Base-by-base conservation (phyloP, 2,329 filamentous ascomycete genomes). In the Diaporthe sp. region DNA sequence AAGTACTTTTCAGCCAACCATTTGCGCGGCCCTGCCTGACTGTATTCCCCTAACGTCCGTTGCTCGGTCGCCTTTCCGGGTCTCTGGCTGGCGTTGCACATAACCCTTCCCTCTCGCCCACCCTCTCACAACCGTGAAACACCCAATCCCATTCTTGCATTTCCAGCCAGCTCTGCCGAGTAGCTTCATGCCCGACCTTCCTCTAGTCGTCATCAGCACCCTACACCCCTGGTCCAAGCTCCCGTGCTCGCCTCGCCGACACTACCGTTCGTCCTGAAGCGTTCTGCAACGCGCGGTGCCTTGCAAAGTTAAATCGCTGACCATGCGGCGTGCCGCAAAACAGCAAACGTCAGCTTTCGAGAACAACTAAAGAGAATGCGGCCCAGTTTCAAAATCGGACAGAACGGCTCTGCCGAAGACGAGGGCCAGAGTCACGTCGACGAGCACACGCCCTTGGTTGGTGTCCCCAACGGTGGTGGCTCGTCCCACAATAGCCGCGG, bases 391-490 rank as follows among this genome's bases (percentile, higher is more conserved):
- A 72, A 63, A 37, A 22, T 53, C 44, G 49, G 63, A 9, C 47
- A 39, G 10, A 67, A 75, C 37, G 42, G 58, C 55, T 31, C 71
- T 71, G 65, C n/a, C 34, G 34, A 39, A 28, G 49, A n/a, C 42
- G 61, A 53, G 34, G 63, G 63, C 25, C 47, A 49, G 53, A 71
- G 61, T 15, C 34, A 47, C 20, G 53, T 20, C 5, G 8, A 81
- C 78, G 86, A 89, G 82, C 81, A 79, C 60, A 85, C 86, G 77
- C 86, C 87, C 71, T 83, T 89, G 74, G 81, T 88, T 55, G 73
- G 42, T 75, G 85, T 84, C 75, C 82, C 83, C 79, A 82, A 82
- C 72, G 53, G 75, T 55, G 55, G 31, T 28, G 63, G 34, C 75
- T 71, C 73, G 67, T 72, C 73, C 53, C 77, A 77, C 42, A 74